Percentiles rank a stretch among this genome's conserved stretches.
Conservation (phyloP, 352 stramenopile genomes). For the Phytophthora fragariae region DNA sequence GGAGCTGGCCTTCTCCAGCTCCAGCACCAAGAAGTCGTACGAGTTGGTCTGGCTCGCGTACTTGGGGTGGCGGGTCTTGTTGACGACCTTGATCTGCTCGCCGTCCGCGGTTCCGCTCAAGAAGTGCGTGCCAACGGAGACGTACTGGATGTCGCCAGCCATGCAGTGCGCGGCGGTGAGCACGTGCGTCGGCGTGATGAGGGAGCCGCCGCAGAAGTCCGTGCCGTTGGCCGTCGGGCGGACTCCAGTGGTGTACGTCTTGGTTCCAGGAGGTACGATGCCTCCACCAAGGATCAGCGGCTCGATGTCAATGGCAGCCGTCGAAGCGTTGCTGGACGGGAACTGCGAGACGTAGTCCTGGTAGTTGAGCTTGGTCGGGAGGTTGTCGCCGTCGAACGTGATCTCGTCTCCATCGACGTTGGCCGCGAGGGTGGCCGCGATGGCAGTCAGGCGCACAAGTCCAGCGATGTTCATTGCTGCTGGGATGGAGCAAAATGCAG, state of each 20-base stretch:
- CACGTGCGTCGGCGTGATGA: slow-evolving; percentile 71
- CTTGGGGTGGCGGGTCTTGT: slow-evolving; percentile 58
- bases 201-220: slow-evolving; percentile 64
- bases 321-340: slow-evolving; percentile 17
- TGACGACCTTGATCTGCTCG: slow-evolving; percentile 60
- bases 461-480: slow-evolving; percentile 25
- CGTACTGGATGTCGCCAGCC: slow-evolving; percentile 50
- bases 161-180: slow-evolving; percentile 72
- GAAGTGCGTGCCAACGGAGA: slow-evolving; percentile 66
- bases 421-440: slow-evolving; percentile 32
- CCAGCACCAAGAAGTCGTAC: slow-evolving; percentile 69
- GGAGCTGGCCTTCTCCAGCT: slow-evolving; percentile 49
- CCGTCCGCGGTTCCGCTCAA: slow-evolving; percentile 47
- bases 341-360: slow-evolving; percentile 41
- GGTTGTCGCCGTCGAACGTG: slow-evolving; percentile 15
- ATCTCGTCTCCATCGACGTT: slow-evolving; percentile 21
- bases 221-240: slow-evolving; percentile 41
- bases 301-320: slow-evolving; percentile 29
- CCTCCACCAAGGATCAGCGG: slow-evolving; percentile 52
- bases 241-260: slow-evolving; percentile 62
- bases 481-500: slow-evolving; percentile 18
- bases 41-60: slow-evolving; percentile 47
- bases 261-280: slow-evolving; percentile 48
- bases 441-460: slow-evolving; percentile 25
- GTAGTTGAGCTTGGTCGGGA: slow-evolving; percentile 40